Conservation (phyloP, 805 yeast genomes). For the Isabelozyma heimii region DNA sequence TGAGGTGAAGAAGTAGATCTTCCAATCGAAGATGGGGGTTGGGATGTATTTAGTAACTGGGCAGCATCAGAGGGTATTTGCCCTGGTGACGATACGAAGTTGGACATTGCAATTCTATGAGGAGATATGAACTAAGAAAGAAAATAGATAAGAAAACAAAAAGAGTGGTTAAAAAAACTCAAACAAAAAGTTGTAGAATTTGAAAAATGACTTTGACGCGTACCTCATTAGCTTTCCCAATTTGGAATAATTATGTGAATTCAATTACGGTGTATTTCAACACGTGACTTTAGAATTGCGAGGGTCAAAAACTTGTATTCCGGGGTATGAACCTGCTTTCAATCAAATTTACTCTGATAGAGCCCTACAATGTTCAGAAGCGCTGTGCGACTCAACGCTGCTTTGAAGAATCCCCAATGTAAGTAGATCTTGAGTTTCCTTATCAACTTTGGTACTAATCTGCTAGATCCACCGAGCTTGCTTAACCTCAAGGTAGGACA, state of each 20-base stretch:
- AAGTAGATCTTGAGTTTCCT: not conserved
- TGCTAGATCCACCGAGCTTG: slow-evolving; percentile 13
- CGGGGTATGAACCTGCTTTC: too few relatives aligned
- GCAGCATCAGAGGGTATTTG: slow-evolving; percentile 45
- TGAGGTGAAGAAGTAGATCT: slow-evolving; percentile 31
- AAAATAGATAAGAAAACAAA: not conserved
- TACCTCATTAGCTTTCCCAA: slow-evolving; percentile 14
- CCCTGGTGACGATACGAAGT: slow-evolving; percentile 44
- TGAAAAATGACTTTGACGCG: slow-evolving; percentile 8
- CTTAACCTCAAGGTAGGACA: slow-evolving; percentile 44
- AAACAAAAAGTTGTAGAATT: not conserved
- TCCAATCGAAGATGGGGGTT: slow-evolving; percentile 40
- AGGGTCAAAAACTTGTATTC: not conserved
- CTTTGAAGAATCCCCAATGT: slow-evolving; percentile 1
- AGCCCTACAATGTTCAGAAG: not conserved
- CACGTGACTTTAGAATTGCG: not conserved
- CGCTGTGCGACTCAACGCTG: not conserved
- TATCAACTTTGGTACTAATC: not conserved
- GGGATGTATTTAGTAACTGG: slow-evolving; percentile 36
- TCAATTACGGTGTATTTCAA: not conserved
- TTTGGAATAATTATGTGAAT: slow-evolving; percentile 11
- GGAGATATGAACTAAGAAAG: not conserved
- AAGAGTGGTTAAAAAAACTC: not conserved
- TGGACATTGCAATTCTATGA: slow-evolving; percentile 25
- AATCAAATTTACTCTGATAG: too few relatives aligned